A percentile compares a stretch with the other conserved stretches of the same genome.
Conservation (phyloP, 352 stramenopile species). For the Globisporangium emineosum region DNA sequence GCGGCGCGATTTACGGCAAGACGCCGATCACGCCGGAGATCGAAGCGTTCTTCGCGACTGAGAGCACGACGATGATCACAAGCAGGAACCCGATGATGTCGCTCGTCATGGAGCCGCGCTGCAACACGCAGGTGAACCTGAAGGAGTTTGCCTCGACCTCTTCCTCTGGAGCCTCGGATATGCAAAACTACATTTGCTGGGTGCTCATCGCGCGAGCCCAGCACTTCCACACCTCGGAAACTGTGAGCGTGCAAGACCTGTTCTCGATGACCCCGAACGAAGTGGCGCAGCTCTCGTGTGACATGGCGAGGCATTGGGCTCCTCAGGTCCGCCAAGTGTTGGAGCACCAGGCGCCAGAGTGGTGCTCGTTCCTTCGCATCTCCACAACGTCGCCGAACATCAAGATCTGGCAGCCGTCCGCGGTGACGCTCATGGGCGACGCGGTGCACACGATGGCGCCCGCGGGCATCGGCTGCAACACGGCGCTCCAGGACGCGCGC, state of each 20-base stretch:
- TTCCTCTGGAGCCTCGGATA: constrained; percentile 18
- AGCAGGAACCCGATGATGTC: constrained; percentile 44
- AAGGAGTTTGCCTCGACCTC: constrained; percentile 20
- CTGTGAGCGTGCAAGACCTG: constrained; percentile 32
- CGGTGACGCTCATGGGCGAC: constrained; percentile 56
- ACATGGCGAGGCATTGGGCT: constrained; percentile 51
- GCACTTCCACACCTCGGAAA: constrained; percentile 34
- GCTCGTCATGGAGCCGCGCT: constrained; percentile 55
- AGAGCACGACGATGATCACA: constrained; percentile 47
- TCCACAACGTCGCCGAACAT: constrained; percentile 59
- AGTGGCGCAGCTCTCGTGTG: constrained; percentile 42
- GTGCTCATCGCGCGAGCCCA: constrained; percentile 46
- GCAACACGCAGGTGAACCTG: constrained; percentile 28
- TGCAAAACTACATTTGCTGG: constrained; percentile 64
- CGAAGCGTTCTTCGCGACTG: constrained; percentile 39
- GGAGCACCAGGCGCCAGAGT: constrained; percentile 38
- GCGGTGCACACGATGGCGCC: constrained; percentile 64
- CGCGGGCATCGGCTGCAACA: constrained; percentile 52
- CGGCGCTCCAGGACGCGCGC: constrained; percentile 47
- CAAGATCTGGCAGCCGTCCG: constrained; percentile 35
- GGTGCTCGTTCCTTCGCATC: constrained; percentile 57
- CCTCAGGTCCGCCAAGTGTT: constrained; percentile 42
- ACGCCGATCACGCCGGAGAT: constrained; percentile 48
- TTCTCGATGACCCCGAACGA: constrained; percentile 43
- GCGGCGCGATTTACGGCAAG: constrained; percentile 68